Evolutionary conservation across 2,329 filamentous ascomycete species (phyloP), one percentile per base, ranked within the genome.

Genomic region (Trichoderma lentiforme): DNA sequence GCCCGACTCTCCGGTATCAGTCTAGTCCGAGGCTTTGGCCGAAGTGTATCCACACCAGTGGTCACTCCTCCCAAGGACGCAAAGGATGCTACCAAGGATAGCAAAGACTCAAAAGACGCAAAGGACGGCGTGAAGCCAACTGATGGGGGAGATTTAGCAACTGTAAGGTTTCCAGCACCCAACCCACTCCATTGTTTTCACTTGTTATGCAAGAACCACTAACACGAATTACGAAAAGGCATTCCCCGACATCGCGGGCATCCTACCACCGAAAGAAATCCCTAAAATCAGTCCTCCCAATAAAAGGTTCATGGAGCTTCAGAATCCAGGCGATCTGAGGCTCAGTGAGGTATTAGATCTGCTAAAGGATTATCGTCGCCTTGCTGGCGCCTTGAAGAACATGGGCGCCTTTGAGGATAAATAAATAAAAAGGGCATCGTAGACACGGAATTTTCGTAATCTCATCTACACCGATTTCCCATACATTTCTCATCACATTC

Each of bases 1-100:
- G 93, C 90, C 58, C 89, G 93, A 66, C 88, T 97, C 66, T 90
- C 92, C 1, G 84, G 90, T 39, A 94, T 96, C 79, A 88, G 88
- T 71, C 87, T 91, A 78, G 91, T 97, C 75, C 89, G 92, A 71
- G 91, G 90, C 1, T 95, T 97, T 76, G 92, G 93, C 1, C 85
- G 91, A 67, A 81, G 81, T 84, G 26, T 81, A 84, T 24, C 84
- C 9, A 80, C 79, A 8, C 76, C 79, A 3, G 73, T 80, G 1
- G 73, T 79, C 24, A 74, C 81, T 11, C 82, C 86, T 26, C 15
- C 34, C 32, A 71, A 70, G 28, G 68, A 70, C n/a, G 11, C 30
- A 32, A 70, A 70, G 21, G 67, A 70, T 1, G 28, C 34, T 9
- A 3, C 28, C 14, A 67, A 61, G 9, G 64, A 53, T 18, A 15